Evolutionary conservation across 257 asterid genomes (phyloP).

Genomic region (Coffea canephora): DNA sequence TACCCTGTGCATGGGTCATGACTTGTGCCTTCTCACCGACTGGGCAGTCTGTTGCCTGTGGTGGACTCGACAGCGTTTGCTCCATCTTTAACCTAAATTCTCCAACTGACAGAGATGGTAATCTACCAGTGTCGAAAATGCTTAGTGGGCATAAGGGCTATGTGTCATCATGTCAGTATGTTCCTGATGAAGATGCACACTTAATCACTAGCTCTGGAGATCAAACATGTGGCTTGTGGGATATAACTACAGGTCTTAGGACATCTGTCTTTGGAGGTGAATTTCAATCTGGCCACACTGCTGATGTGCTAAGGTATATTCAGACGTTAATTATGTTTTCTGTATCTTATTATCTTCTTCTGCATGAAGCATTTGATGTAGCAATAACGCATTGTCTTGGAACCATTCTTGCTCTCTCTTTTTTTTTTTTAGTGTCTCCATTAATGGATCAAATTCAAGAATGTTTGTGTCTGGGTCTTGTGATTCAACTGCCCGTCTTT

Average conservation of each 20-base stretch:
- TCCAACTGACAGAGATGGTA: constrained; percentile 77
- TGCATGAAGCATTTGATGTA: not conserved
- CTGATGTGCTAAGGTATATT: constrained; percentile 75
- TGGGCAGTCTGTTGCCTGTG: constrained; percentile 94
- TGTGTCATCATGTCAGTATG: constrained; percentile 92
- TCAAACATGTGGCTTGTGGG: constrained; percentile 95
- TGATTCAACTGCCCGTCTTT: constrained; percentile 87
- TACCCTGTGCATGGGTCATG: constrained; percentile 99
- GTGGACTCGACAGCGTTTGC: constrained; percentile 96
- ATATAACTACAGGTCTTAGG: constrained; percentile 90
- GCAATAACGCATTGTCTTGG: not conserved
- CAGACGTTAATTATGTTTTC: not conserved
- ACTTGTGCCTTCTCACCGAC: constrained; percentile 94
- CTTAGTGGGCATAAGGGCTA: constrained; percentile 96
- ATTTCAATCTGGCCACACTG: constrained; percentile 94
- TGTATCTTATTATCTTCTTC: constrained; percentile 6
- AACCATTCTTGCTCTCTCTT: constrained; percentile 10
- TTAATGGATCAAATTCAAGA: constrained; percentile 68
- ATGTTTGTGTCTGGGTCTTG: constrained; percentile 97
- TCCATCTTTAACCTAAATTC: constrained; percentile 90
- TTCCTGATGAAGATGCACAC: constrained; percentile 89
- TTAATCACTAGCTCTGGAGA: constrained; percentile 94
- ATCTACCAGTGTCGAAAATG: constrained; percentile 73
- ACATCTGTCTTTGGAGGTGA: constrained; percentile 96
- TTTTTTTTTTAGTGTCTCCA: constrained; percentile 70